Evolutionary conservation across 2,329 filamentous ascomycete species (phyloP).

Genomic region (Fusarium devonianum): DNA sequence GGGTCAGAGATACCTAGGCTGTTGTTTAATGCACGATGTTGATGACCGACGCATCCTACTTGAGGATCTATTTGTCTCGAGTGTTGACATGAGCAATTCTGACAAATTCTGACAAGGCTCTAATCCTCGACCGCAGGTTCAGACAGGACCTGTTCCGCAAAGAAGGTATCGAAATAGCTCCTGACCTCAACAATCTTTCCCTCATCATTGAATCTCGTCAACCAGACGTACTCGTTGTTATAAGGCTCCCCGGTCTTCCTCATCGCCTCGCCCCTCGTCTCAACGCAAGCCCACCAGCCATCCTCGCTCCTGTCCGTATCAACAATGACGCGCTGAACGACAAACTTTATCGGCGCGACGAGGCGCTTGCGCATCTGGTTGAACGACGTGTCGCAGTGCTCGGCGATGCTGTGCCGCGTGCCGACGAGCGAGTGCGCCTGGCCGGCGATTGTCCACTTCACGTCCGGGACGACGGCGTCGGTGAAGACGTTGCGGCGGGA

Average conservation of each 20-base stretch:
- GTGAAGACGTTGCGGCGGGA: conserved; percentile 21
- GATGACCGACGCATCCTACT: conserved; percentile 32
- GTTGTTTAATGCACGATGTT: conserved; percentile 41
- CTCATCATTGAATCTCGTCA: conserved; percentile 34
- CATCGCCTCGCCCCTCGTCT: conserved; percentile 31
- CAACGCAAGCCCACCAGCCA: conserved; percentile 38
- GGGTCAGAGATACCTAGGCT: conserved; percentile 38
- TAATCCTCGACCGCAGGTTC: conserved; percentile 1
- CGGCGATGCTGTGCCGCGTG: conserved; percentile 23
- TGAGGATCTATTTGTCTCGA: too few relatives aligned
- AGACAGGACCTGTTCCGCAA: conserved; percentile 30
- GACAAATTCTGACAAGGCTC: neutral
- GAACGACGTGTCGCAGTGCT: conserved; percentile 9
- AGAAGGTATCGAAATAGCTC: conserved; percentile 36
- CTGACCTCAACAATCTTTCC: conserved; percentile 37
- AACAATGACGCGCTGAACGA: conserved; percentile 31
- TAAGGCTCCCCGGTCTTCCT: conserved; percentile 31
- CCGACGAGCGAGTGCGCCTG: conserved; percentile 37
- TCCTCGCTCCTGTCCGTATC: conserved; percentile 28
- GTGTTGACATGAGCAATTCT: too few relatives aligned
- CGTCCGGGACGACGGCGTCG: conserved; percentile 18
- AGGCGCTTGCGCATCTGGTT: conserved; percentile 31
- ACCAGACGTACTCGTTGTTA: conserved; percentile 38
- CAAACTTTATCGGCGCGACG: conserved; percentile 32
- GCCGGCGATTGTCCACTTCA: conserved; percentile 37